Evolutionary conservation across 1,284 basidiomycete genomes (phyloP), one percentile per base, ranked within the genome.

Genomic region (Pyrrhoderma noxium): DNA sequence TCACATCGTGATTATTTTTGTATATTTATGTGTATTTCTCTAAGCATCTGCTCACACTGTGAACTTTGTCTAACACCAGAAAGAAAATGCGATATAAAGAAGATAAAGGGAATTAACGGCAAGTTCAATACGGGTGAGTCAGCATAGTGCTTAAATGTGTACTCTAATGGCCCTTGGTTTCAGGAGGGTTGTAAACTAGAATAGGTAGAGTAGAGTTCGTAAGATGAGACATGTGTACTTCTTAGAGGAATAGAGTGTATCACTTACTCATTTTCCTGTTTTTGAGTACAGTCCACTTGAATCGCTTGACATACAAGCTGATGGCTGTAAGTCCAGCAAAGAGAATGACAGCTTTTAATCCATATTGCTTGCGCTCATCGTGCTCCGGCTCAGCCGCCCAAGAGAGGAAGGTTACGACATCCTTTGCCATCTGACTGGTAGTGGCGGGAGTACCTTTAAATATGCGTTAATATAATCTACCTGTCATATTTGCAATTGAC

Each of bases 341-440:
- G 62, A 96, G 74, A 64, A 96, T 93, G 62, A 93, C 80, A 18
- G 92, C 92, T 74, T 94, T 89, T 67, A 98, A 73, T 60, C 95
- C 94, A 65, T 86, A 85, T 78, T 93, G 92, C 80, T 99, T 99
- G 65, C 96, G 81, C 67, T 94, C 85, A 67, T 99, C 96, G 67
- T 95, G 91, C 70, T 99, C 96, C 23, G 96, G 96, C 70, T 99
- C 96, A 54, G 95, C 81, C 40, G 90, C 89, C 92, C 92, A 96
- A 71, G 80, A 82, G 55, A 99, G 73, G 86, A 99, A 99, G 2
- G 89, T 92, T 38, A 83, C 82, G 47, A 99, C 93, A 64, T 99
- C 96, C 80, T 99, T 99, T 60, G 96, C 94, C 93, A 99, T 95
- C 70, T 99, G 96, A n/a, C 91, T 90, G 8, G 93, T 89, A 45